Conservation (phyloP, 768 basidiomycete genomes). For the Albatrellus ellisii region DNA sequence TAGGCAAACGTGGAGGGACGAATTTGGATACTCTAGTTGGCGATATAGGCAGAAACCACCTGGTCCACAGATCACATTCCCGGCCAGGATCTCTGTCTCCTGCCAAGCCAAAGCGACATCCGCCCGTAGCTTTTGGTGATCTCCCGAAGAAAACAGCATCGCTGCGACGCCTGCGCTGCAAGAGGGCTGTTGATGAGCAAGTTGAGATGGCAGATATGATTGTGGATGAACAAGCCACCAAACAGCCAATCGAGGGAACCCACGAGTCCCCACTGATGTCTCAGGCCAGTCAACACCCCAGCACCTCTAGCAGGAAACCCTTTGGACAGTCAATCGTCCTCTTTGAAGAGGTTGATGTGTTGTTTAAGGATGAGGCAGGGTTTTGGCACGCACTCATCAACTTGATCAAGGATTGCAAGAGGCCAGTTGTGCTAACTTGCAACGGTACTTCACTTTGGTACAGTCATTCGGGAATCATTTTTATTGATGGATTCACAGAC, state of each 20-base stretch:
- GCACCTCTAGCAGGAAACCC: background rate
- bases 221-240: no score
- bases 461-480: slow-evolving; percentile 6
- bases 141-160: background rate
- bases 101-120: background rate
- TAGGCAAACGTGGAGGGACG: slow-evolving; percentile 75
- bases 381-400: slow-evolving; percentile 79
- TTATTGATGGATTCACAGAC: slow-evolving; percentile 32
- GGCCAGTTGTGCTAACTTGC: slow-evolving; percentile 92
- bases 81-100: slow-evolving; percentile 15
- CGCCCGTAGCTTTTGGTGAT: no score
- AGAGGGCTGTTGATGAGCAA: no score
- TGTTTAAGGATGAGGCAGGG: slow-evolving; percentile 75
- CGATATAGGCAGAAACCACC: slow-evolving; percentile 89
- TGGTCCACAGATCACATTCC: slow-evolving; percentile 21
- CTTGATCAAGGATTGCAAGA: slow-evolving; percentile 69
- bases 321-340: slow-evolving; percentile 72
- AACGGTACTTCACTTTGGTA: slow-evolving; percentile 52
- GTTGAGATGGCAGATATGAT: no score
- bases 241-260: no score
- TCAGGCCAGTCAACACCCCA: slow-evolving; percentile 6
- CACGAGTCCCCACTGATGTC: no score
- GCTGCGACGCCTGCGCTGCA: background rate
- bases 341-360: slow-evolving; percentile 89
- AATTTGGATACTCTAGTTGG: slow-evolving; percentile 75